Evolutionary conservation across 371 early-diverging fungal genomes (phyloP).

Genomic region (Mortierella polycephala): DNA sequence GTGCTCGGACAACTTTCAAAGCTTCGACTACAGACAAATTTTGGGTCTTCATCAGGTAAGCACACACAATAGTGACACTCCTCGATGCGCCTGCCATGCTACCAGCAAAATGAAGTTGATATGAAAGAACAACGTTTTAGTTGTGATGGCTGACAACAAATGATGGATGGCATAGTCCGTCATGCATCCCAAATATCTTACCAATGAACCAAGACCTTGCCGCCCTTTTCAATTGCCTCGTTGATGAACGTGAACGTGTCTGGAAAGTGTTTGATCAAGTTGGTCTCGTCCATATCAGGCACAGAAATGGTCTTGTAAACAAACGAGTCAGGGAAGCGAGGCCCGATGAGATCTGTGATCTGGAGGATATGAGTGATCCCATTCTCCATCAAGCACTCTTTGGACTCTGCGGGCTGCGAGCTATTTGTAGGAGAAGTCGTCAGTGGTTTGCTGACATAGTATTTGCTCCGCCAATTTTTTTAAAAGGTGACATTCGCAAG

Average conservation of each 20-base stretch:
- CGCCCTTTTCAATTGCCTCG: conserved; percentile 58
- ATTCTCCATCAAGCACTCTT: conserved; percentile 57
- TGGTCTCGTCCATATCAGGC: conserved; percentile 72
- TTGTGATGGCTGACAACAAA: background rate
- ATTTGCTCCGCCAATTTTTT: background rate
- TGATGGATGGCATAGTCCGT: no score
- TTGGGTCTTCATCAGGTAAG: conserved; percentile 76
- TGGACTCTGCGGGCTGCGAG: conserved; percentile 20
- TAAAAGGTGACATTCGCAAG: background rate
- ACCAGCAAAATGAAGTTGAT: background rate
- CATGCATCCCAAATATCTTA: conserved; percentile 45
- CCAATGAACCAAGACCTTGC: conserved; percentile 78
- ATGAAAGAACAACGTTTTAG: conserved; percentile 13
- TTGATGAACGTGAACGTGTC: conserved; percentile 71
- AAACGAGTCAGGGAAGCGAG: conserved; percentile 58
- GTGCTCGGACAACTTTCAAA: conserved; percentile 60
- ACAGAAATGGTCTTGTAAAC: conserved; percentile 70
- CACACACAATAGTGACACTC: conserved; percentile 65
- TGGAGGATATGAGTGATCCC: conserved; percentile 74
- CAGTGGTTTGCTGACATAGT: background rate
- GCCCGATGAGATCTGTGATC: conserved; percentile 42
- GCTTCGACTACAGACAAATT: conserved; percentile 62
- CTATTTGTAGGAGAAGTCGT: background rate
- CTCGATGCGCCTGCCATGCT: conserved; percentile 73
- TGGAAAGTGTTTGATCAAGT: conserved; percentile 78